Conservation (phyloP, 768 basidiomycete species). For the Tulasnella sp. region DNA sequence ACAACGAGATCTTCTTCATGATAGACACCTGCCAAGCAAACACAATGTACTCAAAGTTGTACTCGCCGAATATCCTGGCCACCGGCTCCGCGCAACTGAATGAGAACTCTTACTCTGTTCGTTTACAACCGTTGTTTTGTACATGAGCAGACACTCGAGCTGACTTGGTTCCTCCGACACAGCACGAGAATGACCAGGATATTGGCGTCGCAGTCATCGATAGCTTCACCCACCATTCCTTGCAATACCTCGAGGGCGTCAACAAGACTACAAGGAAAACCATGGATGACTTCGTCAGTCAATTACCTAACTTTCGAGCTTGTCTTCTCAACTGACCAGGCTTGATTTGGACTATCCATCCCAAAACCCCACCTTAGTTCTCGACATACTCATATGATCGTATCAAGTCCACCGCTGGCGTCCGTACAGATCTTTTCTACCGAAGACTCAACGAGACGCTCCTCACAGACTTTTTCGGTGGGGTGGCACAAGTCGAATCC, state of each 20-base stretch:
- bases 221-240: constrained; percentile 81
- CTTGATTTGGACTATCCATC: not conserved
- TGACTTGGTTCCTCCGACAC: constrained; percentile 4
- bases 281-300: constrained; percentile 71
- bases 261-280: constrained; percentile 79
- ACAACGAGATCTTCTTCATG: constrained; percentile 97
- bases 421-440: constrained; percentile 74
- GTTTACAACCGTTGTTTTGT: constrained; percentile 23
- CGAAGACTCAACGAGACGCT: constrained; percentile 39
- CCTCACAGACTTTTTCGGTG: constrained; percentile 82
- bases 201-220: constrained; percentile 96
- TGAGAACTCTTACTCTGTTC: constrained; percentile 88
- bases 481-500: constrained; percentile 74
- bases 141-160: not conserved
- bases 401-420: constrained; percentile 80
- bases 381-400: constrained; percentile 50
- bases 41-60: constrained; percentile 86
- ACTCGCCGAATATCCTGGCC: constrained; percentile 86
- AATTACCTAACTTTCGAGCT: no score
- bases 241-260: constrained; percentile 83
- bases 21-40: constrained; percentile 98
- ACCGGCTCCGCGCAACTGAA: constrained; percentile 75
- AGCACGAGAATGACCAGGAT: constrained; percentile 91
- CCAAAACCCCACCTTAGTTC: constrained; percentile 44
- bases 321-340: not conserved